Percentiles rank a stretch among this genome's conserved stretches.
phyloP scores from a whole-genome alignment of 768 basidiomycete species.

The Amanita pallidorosea region DNA sequence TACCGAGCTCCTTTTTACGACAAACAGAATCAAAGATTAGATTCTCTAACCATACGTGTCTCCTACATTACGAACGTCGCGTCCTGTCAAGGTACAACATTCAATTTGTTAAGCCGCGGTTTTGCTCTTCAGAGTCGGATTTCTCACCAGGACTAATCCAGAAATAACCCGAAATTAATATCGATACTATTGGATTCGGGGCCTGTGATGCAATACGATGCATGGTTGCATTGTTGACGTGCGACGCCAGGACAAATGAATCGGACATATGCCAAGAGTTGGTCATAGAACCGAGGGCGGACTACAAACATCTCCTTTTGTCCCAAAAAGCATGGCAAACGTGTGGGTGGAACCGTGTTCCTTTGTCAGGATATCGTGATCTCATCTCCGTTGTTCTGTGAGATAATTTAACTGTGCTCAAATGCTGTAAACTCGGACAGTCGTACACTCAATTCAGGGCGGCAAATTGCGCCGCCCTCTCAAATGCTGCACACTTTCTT shows the following conservation, averaged over 20 bases:
- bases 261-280: neutral
- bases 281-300: neutral
- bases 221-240: neutral
- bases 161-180: neutral
- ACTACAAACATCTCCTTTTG: neutral
- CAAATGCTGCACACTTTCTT: no score
- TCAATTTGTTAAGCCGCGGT: neutral
- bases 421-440: neutral
- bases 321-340: neutral
- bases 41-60: neutral
- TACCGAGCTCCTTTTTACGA: neutral
- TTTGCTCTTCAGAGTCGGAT: neutral
- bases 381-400: neutral
- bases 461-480: conserved; percentile 35
- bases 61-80: neutral
- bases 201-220: neutral
- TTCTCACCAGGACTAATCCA: neutral
- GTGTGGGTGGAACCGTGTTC: neutral
- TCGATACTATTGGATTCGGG: neutral
- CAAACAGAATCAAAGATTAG: neutral
- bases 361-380: neutral
- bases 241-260: neutral
- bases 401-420: neutral
- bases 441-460: conserved; percentile 25
- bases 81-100: neutral